phyloP scores from a whole-genome alignment of 2,329 filamentous ascomycete species.

The Talaromyces funiculosus region DNA sequence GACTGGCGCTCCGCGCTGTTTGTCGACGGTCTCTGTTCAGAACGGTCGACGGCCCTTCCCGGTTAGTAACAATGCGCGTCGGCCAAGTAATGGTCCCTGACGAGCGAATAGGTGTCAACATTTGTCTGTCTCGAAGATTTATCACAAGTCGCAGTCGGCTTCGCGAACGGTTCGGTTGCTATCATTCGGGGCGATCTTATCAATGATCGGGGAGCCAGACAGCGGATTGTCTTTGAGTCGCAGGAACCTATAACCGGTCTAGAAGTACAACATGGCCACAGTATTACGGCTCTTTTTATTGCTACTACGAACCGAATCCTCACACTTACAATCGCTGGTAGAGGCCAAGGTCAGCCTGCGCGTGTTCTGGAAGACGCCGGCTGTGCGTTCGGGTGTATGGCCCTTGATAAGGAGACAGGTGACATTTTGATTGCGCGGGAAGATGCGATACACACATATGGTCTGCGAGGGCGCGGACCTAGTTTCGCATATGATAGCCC shows the following conservation, averaged over 20 bases:
- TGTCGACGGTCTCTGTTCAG: constrained; percentile 78
- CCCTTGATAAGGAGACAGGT: constrained; percentile 69
- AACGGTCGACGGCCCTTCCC: constrained; percentile 92
- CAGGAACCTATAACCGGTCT: constrained; percentile 94
- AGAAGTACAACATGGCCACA: constrained; percentile 60
- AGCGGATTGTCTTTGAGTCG: constrained; percentile 91
- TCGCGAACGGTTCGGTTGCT: constrained; percentile 90
- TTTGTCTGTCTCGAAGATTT: constrained; percentile 84
- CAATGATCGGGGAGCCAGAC: constrained; percentile 88
- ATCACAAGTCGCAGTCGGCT: constrained; percentile 88
- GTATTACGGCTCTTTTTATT: constrained; percentile 73
- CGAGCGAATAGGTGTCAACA: constrained; percentile 57
- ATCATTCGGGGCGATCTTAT: constrained; percentile 91
- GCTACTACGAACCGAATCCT: constrained; percentile 84
- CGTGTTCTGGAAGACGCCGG: constrained; percentile 84
- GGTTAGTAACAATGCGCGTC: constrained; percentile 43
- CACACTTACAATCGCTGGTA: constrained; percentile 78
- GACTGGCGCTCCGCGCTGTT: constrained; percentile 78
- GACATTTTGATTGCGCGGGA: constrained; percentile 89
- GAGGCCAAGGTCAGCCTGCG: constrained; percentile 82
- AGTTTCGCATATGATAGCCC: constrained; percentile 87
- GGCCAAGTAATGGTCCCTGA: background rate
- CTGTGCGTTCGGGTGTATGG: constrained; percentile 93
- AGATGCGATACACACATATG: constrained; percentile 94
- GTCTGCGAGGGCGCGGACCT: constrained; percentile 73